Percentiles rank a stretch among this genome's conserved stretches.
These are phyloP conservation scores for Nannochloropsis salina DNA, from an alignment of 108 stramenopile genomes.

Conservation along the genomic window DNA sequence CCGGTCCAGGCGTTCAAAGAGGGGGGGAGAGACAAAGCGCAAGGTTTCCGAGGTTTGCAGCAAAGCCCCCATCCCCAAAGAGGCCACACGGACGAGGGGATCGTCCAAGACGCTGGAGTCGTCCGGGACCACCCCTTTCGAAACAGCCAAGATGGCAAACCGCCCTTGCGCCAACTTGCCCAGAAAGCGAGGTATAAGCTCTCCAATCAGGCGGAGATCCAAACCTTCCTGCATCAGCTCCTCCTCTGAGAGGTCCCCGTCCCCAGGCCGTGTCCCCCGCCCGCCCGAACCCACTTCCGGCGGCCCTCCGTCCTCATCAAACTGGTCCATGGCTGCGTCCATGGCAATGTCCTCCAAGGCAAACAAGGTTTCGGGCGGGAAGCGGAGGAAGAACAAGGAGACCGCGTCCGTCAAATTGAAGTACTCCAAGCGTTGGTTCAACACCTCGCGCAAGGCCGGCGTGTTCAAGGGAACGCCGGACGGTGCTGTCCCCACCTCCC, in stretches of 20 bases:
- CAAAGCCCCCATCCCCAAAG: neutral
- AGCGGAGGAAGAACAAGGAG: neutral
- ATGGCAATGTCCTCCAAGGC: slow-evolving; percentile 3
- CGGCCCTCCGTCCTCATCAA: slow-evolving; percentile 19
- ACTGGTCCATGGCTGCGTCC: neutral
- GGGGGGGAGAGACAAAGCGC: slow-evolving; percentile 1
- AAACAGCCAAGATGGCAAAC: neutral
- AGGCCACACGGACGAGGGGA: neutral
- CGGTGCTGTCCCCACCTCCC: neutral
- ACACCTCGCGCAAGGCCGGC: neutral
- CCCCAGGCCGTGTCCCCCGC: neutral
- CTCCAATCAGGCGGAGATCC: neutral
- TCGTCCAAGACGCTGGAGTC: slow-evolving; percentile 6
- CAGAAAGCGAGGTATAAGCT: slow-evolving; percentile 6
- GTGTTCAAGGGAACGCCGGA: neutral
- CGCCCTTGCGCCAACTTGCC: neutral
- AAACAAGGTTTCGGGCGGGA: neutral
- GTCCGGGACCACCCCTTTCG: neutral
- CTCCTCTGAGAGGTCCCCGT: neutral
- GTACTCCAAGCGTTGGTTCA: neutral
- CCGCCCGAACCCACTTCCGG: neutral
- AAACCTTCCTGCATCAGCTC: neutral
- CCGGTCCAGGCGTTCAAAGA: slow-evolving; percentile 1
- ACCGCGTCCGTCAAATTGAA: neutral
- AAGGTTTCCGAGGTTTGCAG: slow-evolving; percentile 1